Base-by-base conservation (phyloP, 2,329 filamentous ascomycete genomes). In the Fusarium musae region DNA sequence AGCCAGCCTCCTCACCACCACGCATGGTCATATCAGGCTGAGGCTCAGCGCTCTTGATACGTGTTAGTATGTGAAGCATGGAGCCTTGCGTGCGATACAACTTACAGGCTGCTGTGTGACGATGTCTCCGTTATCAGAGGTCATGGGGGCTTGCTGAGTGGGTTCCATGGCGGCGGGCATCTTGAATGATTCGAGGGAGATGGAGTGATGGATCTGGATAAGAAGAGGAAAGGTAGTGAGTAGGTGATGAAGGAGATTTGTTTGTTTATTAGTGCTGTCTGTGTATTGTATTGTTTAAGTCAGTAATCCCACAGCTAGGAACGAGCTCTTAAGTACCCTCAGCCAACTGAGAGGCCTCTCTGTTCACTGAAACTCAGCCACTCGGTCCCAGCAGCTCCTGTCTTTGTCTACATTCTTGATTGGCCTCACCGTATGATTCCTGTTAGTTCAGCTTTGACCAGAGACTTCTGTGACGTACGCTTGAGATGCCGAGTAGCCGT, bases 1-100 rank as follows among this genome's bases (percentile, higher is more conserved):
- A 85, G 42, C 84, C 84, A 40, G 83, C 84, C 69, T 85, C 84
- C 72, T 85, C 84, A 72, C 84, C 84, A 75, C 84, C 84, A 46
- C 83, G 82, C 63, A 85, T 80, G 69, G 76, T 79, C 80, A 85
- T 83, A 39, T 84, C 81, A 61, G 83, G 82, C 66, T 84, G 82
- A 59, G 84, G 84, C 74, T 85, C 83, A 43, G 78, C 68, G 56
- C 79, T 43, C 83, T 84, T 67, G 58, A 58, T 46, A 56, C 32
- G 56, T 15, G 47, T 74, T 59, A 74, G 47, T 44, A 16, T 36
- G 19, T 42, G 15, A 40, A 47, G 26, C 21, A 28, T 16, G 16
- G 19, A 43, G 19, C 4, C 42, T 37, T 5, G 17, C 10, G 23
- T 36, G 12, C 17, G 21, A 21, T 19, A 4, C 34, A 21, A 81